Conservation (phyloP, 2,329 filamentous ascomycete genomes). For the Ophidiomyces ophidiicola region DNA sequence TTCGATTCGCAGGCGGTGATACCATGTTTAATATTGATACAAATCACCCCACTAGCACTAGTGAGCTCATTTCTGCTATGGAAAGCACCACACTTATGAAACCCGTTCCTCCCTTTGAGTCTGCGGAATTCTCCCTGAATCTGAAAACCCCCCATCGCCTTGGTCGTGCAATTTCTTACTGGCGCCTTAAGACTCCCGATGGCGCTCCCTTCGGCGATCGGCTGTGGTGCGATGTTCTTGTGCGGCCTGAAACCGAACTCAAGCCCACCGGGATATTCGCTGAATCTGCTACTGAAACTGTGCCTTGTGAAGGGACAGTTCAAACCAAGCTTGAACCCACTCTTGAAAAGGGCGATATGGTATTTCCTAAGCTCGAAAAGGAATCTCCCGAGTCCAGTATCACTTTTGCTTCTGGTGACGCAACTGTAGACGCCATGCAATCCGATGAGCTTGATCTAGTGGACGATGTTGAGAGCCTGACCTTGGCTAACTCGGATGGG, state of each 20-base stretch:
- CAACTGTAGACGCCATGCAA: slow-evolving; percentile 21
- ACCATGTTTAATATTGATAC: slow-evolving; percentile 90
- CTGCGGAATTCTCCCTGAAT: slow-evolving; percentile 67
- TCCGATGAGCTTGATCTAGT: slow-evolving; percentile 37
- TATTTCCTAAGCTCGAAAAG: slow-evolving; percentile 92
- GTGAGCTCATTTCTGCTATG: slow-evolving; percentile 62
- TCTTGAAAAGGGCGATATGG: slow-evolving; percentile 57
- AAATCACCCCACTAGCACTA: slow-evolving; percentile 62
- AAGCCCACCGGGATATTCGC: slow-evolving; percentile 2
- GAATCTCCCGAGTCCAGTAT: slow-evolving; percentile 69
- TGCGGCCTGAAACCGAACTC: slow-evolving; percentile 30
- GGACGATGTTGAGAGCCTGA: slow-evolving; percentile 48
- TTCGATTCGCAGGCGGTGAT: slow-evolving; percentile 86
- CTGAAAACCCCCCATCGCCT: slow-evolving; percentile 67
- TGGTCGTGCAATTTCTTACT: slow-evolving; percentile 85
- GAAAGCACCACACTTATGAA: slow-evolving; percentile 67
- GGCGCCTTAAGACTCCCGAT: slow-evolving; percentile 74
- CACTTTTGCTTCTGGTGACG: slow-evolving; percentile 50
- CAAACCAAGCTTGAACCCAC: slow-evolving; percentile 29
- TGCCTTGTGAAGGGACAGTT: slow-evolving; percentile 21
- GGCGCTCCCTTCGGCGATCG: slow-evolving; percentile 81
- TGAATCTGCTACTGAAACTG: neutral
- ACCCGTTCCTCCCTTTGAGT: slow-evolving; percentile 59
- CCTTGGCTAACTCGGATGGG: slow-evolving; percentile 45
- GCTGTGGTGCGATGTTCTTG: slow-evolving; percentile 84